Evolutionary conservation across 2,329 filamentous ascomycete genomes (phyloP), one percentile per base, ranked within the genome.

Genomic region (Colletotrichum spinosum): DNA sequence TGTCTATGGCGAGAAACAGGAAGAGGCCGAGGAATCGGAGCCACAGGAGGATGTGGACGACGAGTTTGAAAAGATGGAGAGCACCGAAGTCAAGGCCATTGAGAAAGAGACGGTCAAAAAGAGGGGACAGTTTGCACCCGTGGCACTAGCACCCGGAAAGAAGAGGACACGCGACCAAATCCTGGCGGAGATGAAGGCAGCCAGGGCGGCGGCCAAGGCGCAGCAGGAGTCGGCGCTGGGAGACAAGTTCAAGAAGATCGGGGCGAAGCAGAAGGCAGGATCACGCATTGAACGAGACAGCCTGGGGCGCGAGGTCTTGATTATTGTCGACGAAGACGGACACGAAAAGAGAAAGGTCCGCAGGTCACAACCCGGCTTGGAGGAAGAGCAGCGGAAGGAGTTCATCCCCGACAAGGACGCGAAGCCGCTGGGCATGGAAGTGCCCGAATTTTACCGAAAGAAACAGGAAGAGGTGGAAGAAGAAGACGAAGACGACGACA

Each of bases 101-200:
- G 74, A 78, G 51, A 87, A 80, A 65, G 83, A 86, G 60, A 83
- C 82, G 70, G 69, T 75, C 15, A 90, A 90, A 72, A 89, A 87
- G 67, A 89, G 86, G 68, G 88, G 89, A 0, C 84, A 89, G 64
- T 76, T 90, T 58, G 85, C 88, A 6, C 84, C 84, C 0, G 78
- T 83, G 1, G 70, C 83, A 1, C 74, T 86, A 11, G 83, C 80
- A 2, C 78, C 86, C 0, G 87, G 88, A 0, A 87, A 84, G 73
- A 91, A 90, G 71, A 79, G 89, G 67, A 88, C 86, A 25, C 80
- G 89, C 64, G 85, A 91, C 69, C 89, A 91, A 70, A 90, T 92
- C 45, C 68, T 92, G 50, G 89, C 89, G 1, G 88, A 91, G 57
- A 76, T 91, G 70, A 91, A 90, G 72, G 88, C 88, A 1, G 81